These are phyloP conservation scores for Epichloe aotearoae DNA, from an alignment of 2,329 filamentous ascomycete genomes.

Conservation along the genomic window DNA sequence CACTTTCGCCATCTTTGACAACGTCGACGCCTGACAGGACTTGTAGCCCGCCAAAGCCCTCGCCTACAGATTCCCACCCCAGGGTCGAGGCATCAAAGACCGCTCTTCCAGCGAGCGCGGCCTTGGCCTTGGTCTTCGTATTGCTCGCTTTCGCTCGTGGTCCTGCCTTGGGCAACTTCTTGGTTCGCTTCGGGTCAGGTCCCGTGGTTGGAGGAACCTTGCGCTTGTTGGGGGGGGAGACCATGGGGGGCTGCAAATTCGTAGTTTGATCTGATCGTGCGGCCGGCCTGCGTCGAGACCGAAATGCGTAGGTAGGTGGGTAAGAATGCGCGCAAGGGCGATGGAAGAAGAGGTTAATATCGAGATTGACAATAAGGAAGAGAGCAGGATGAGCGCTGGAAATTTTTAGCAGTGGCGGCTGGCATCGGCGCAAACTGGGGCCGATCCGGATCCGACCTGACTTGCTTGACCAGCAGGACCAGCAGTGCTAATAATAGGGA, in stretches of 20 bases:
- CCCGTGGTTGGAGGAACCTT: constrained; percentile 21
- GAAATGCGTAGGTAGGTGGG: neutral
- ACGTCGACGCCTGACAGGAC: constrained; percentile 87
- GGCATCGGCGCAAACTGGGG: neutral
- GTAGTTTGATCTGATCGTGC: neutral
- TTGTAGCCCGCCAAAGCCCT: constrained; percentile 84
- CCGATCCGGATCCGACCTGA: neutral
- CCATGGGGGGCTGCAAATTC: constrained; percentile 14
- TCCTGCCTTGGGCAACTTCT: constrained; percentile 11
- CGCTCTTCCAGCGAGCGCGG: constrained; percentile 10
- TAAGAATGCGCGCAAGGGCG: too few relatives aligned
- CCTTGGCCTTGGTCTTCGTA: constrained; percentile 6
- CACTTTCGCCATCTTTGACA: constrained; percentile 47
- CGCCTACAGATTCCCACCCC: constrained; percentile 64
- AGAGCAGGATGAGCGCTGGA: neutral
- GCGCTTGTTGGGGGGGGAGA: constrained; percentile 22
- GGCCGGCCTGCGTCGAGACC: neutral
- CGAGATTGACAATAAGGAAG: too few relatives aligned
- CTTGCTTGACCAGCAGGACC: neutral
- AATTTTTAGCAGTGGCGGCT: neutral
- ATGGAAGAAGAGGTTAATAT: neutral
- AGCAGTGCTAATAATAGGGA: too few relatives aligned
- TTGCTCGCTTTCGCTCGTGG: neutral
- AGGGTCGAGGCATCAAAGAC: constrained; percentile 34
- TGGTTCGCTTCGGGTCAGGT: constrained; percentile 24